Evolutionary conservation across 2,329 filamentous ascomycete genomes (phyloP), one percentile per base, ranked within the genome.

Genomic region (Fusarium oxysporum): DNA sequence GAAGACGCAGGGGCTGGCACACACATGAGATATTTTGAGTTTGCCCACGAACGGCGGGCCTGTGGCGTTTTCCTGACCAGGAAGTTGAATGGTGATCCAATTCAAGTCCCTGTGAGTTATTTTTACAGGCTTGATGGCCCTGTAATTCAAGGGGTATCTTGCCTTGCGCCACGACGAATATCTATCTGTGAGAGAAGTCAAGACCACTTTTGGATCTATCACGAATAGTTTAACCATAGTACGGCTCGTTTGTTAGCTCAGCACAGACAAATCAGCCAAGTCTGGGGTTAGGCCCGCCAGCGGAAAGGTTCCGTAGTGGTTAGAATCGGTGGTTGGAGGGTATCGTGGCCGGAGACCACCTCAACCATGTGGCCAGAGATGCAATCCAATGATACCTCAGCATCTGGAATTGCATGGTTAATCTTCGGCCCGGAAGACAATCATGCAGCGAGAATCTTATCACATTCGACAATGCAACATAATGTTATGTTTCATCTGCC

Each of bases 1-100:
- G 73, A 75, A 54, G 58, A 64, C 74, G 75, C 75, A 77, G 72
- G 72, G 71, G 72, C 63, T 73, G 59, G 41, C 65, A 75, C 72
- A 71, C 65, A 62, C 51, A 56, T 64, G 57, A 62, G 43, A 66
- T 55, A 45, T 35, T 53, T 71, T 70, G 72, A 68, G 55, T 74
- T 68, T 66, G 45, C 17, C 68, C 59, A 71, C 44, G 68, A 76
- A 76, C 71, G 65, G 71, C 73, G 72, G 71, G 71, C 68, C 73
- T 65, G 70, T 74, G 73, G 72, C 75, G 71, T 67, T 65, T 57
- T 53, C 60, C 55, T 63, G 66, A 62, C 60, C 54, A 63, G 62
- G 73, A 73, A 65, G 58, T 62, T 67, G 61, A 41, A 56, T 43
- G 61, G 63, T 68, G 59, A 66, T 60, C 53, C 47, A 43, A 43